These are phyloP conservation scores for Davidsoniella virescens DNA, from an alignment of 2,329 filamentous ascomycete genomes.

Conservation along the genomic window DNA sequence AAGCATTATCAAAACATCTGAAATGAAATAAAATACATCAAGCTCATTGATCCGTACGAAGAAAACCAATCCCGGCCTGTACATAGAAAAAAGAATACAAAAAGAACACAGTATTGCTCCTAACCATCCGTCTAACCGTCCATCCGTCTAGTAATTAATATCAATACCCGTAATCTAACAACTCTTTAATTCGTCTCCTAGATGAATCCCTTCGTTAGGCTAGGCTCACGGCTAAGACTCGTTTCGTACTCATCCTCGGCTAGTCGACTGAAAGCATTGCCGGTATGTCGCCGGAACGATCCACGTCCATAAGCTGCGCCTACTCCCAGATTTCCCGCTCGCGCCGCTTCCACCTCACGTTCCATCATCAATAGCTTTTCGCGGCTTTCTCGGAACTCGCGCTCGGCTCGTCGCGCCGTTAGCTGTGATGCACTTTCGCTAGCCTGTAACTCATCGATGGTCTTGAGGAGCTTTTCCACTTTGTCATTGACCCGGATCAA, in stretches of 20 bases:
- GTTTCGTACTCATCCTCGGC: constrained; percentile 31
- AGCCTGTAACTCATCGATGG: constrained; percentile 86
- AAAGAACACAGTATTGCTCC: not conserved
- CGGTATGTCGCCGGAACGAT: constrained; percentile 28
- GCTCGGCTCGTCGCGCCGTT: constrained; percentile 67
- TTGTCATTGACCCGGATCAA: constrained; percentile 76
- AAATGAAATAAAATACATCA: no score
- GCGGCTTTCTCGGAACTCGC: constrained; percentile 74
- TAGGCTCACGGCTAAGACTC: constrained; percentile 45
- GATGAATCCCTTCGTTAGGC: constrained; percentile 65
- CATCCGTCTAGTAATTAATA: not conserved
- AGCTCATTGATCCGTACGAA: not conserved
- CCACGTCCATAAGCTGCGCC: constrained; percentile 24
- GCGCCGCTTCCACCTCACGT: constrained; percentile 62
- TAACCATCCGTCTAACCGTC: not conserved
- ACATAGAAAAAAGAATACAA: not conserved
- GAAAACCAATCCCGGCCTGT: not conserved
- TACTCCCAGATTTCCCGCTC: constrained; percentile 27
- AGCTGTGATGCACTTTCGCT: constrained; percentile 72
- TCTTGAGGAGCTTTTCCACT: constrained; percentile 71
- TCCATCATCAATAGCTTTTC: constrained; percentile 73
- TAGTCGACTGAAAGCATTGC: constrained; percentile 21
- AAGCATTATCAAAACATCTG: no score
- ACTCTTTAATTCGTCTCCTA: constrained; percentile 20
- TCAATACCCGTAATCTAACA: not conserved